Evolutionary conservation across 768 basidiomycete genomes (phyloP).

Genomic region (Lentinula guzmanii): DNA sequence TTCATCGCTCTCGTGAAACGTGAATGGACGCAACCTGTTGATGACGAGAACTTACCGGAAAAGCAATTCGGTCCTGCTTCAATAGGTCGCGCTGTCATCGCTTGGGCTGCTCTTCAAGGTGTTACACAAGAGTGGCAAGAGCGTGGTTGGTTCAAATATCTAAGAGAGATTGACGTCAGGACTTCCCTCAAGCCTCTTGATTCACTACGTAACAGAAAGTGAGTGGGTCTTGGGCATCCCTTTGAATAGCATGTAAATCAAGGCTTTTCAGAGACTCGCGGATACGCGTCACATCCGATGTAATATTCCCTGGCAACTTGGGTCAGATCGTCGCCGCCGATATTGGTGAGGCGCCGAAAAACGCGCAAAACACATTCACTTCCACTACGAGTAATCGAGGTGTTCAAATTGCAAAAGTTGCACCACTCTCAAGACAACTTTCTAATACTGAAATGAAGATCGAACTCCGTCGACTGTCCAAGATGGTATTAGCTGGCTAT

Average conservation of each 20-base stretch:
- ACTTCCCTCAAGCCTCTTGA: slow-evolving; percentile 29
- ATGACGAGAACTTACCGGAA: slow-evolving; percentile 48
- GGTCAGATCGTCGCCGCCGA: slow-evolving; percentile 79
- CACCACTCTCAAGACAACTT: slow-evolving; percentile 9
- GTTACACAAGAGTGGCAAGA: slow-evolving; percentile 82
- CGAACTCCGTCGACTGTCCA: slow-evolving; percentile 73
- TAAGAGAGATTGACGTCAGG: slow-evolving; percentile 62
- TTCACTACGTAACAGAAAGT: slow-evolving; percentile 29
- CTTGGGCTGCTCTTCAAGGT: slow-evolving; percentile 77
- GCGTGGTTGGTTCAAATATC: slow-evolving; percentile 55
- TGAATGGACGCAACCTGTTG: slow-evolving; percentile 61
- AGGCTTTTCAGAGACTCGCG: slow-evolving; percentile 39
- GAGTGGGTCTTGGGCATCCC: background rate
- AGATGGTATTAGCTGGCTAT: slow-evolving; percentile 80
- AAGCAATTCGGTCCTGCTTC: slow-evolving; percentile 60
- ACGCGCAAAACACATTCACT: slow-evolving; percentile 23
- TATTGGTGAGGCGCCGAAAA: slow-evolving; percentile 56
- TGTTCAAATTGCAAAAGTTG: slow-evolving; percentile 4
- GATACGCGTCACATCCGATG: slow-evolving; percentile 67
- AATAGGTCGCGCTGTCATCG: slow-evolving; percentile 64
- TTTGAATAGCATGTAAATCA: background rate
- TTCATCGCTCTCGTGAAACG: slow-evolving; percentile 77
- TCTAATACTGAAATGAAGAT: slow-evolving; percentile 51
- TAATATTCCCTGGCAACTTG: slow-evolving; percentile 58
- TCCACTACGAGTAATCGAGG: background rate